A percentile compares a stretch with the other conserved stretches of the same genome.
Evolutionary conservation across 2,329 filamentous ascomycete genomes (phyloP).

Genomic region (Lecanicillium sp.): DNA sequence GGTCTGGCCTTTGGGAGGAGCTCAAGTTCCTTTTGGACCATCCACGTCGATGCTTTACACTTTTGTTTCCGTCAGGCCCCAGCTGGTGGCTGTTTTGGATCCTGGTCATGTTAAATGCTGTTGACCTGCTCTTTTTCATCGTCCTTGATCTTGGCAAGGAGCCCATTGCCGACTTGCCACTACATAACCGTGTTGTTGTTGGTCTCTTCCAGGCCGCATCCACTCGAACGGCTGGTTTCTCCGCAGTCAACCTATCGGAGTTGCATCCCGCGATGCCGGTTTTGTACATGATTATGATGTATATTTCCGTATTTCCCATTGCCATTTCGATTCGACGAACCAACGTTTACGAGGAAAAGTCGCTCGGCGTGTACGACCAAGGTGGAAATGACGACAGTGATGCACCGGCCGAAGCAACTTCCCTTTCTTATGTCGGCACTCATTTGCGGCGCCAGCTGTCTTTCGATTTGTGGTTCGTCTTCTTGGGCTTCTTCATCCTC

Average conservation of each 20-base stretch:
- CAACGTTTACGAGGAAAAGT: slow-evolving; percentile 93
- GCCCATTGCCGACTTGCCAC: slow-evolving; percentile 58
- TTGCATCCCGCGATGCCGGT: slow-evolving; percentile 90
- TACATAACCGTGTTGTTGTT: slow-evolving; percentile 71
- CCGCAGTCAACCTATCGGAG: slow-evolving; percentile 66
- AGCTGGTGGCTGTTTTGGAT: slow-evolving; percentile 97
- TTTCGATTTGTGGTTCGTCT: slow-evolving; percentile 97
- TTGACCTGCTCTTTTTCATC: slow-evolving; percentile 87
- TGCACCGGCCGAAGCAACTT: slow-evolving; percentile 41
- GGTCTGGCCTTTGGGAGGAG: slow-evolving; percentile 77
- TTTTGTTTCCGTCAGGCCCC: slow-evolving; percentile 81
- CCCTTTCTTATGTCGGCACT: slow-evolving; percentile 78
- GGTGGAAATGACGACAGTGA: slow-evolving; percentile 36
- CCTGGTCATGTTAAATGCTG: slow-evolving; percentile 69
- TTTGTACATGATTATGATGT: slow-evolving; percentile 98
- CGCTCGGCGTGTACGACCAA: slow-evolving; percentile 62
- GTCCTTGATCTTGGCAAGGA: slow-evolving; percentile 77
- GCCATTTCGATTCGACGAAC: slow-evolving; percentile 90
- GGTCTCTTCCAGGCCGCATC: slow-evolving; percentile 86
- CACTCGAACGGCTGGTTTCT: slow-evolving; percentile 86
- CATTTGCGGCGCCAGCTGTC: slow-evolving; percentile 90
- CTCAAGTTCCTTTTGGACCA: slow-evolving; percentile 87
- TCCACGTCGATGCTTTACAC: slow-evolving; percentile 89
- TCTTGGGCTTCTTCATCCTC: slow-evolving; percentile 87
- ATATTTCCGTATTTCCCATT: slow-evolving; percentile 94